phyloP scores from a whole-genome alignment of 2,329 filamentous ascomycete species.

The Torrubiella hemipterigena region DNA sequence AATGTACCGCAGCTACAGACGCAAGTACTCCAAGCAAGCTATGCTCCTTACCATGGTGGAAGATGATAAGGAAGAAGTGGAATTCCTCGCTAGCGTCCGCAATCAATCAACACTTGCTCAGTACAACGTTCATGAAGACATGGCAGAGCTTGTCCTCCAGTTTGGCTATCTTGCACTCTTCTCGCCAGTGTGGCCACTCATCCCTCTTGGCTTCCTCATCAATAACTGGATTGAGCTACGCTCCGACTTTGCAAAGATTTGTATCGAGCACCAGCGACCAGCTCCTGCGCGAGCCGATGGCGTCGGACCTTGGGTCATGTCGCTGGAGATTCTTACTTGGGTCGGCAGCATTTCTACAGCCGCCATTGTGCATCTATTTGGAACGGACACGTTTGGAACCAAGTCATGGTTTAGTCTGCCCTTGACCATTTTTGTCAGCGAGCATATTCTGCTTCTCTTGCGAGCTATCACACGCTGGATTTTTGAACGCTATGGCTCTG shows the following conservation, averaged over 20 bases:
- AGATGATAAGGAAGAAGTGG: conserved; percentile 50
- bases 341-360: conserved; percentile 61
- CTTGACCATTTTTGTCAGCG: conserved; percentile 59
- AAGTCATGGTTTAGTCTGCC: conserved; percentile 55
- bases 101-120: conserved; percentile 54
- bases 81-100: conserved; percentile 52
- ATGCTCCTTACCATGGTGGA: conserved; percentile 33
- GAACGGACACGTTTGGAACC: conserved; percentile 36
- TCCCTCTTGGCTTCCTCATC: conserved; percentile 58
- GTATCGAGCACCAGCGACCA: conserved; percentile 59
- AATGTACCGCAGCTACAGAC: conserved; percentile 29
- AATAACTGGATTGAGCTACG: conserved; percentile 72
- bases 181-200: conserved; percentile 64
- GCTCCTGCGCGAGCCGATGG: conserved; percentile 57
- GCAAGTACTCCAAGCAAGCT: conserved; percentile 22
- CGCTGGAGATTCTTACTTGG: conserved; percentile 58
- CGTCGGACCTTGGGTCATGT: conserved; percentile 63
- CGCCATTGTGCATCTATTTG: conserved; percentile 64
- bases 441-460: conserved; percentile 57
- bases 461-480: conserved; percentile 27
- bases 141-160: conserved; percentile 61
- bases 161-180: conserved; percentile 67
- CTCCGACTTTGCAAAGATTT: conserved; percentile 67
- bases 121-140: conserved; percentile 63
- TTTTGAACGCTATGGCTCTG: conserved; percentile 25